phyloP scores from a whole-genome alignment of 345 rosid species.

The Geranium brycei region DNA sequence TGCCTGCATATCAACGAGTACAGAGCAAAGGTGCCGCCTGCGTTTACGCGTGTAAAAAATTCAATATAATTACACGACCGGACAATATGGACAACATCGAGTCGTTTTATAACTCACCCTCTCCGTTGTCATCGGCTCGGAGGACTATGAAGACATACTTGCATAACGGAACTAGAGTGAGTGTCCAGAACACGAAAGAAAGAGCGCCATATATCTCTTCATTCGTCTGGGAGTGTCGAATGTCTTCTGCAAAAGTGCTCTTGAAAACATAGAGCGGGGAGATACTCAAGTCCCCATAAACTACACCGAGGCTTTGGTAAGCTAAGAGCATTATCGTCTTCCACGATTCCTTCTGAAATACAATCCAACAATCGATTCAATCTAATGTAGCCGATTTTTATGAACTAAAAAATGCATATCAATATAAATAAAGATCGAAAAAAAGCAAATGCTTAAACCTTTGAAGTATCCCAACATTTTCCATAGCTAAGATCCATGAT shows the following conservation, averaged over 20 bases:
- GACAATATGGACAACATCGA: neutral
- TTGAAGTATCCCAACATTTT: slow-evolving; percentile 44
- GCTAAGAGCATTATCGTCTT: slow-evolving; percentile 72
- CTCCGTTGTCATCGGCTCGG: slow-evolving; percentile 94
- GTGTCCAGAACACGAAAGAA: slow-evolving; percentile 96
- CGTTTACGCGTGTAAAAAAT: slow-evolving; percentile 1
- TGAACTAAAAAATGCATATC: neutral
- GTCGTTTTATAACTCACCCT: slow-evolving; percentile 42
- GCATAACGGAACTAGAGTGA: slow-evolving; percentile 76
- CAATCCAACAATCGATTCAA: neutral
- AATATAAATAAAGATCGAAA: neutral
- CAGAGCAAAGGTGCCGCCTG: slow-evolving; percentile 96
- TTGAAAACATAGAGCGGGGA: slow-evolving; percentile 91
- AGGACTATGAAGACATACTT: slow-evolving; percentile 95
- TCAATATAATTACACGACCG: neutral
- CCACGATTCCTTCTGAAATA: slow-evolving; percentile 69
- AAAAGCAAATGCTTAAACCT: slow-evolving; percentile 37
- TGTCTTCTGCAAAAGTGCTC: slow-evolving; percentile 97
- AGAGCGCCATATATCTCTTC: slow-evolving; percentile 95
- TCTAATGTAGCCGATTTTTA: too few species aligned
- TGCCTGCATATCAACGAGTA: slow-evolving; percentile 90
- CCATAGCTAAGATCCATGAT: slow-evolving; percentile 56
- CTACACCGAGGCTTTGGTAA: slow-evolving; percentile 97
- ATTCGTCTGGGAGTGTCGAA: slow-evolving; percentile 74
- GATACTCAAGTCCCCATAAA: slow-evolving; percentile 88